These are phyloP conservation scores for Ailanthus altissimus DNA, from an alignment of 345 rosid genomes.

Conservation along the genomic window DNA sequence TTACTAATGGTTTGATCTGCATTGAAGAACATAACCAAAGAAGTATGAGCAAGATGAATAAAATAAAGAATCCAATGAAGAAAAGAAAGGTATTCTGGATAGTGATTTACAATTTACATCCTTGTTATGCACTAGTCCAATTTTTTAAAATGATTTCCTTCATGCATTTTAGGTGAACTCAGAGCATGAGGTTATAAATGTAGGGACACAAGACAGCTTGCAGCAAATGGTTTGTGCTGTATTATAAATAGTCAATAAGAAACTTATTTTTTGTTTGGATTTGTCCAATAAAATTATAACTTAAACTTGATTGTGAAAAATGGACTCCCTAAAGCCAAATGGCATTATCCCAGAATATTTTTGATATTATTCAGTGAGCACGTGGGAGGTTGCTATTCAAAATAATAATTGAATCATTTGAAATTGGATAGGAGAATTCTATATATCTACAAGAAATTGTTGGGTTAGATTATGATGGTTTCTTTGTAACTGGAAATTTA, in stretches of 20 bases:
- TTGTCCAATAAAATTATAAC: background rate
- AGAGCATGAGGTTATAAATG: too few species aligned
- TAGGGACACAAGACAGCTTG: too few species aligned
- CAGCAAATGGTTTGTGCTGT: too few species aligned
- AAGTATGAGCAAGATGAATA: slow-evolving; percentile 42
- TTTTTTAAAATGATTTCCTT: too few species aligned
- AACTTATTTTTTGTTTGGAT: background rate
- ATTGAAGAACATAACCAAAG: slow-evolving; percentile 53
- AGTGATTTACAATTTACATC: too few species aligned
- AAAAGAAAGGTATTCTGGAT: slow-evolving; percentile 50
- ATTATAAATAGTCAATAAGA: too few species aligned
- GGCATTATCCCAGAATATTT: too few species aligned
- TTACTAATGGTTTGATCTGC: slow-evolving; percentile 43
- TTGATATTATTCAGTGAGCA: too few species aligned
- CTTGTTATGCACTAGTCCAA: too few species aligned
- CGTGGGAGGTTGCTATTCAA: slow-evolving; percentile 4
- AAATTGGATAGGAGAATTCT: background rate
- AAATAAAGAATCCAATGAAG: slow-evolving; percentile 55
- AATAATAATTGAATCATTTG: background rate
- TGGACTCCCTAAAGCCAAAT: background rate
- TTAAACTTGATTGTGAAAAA: background rate
- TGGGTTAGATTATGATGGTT: background rate
- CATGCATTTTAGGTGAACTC: too few species aligned
- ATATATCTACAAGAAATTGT: background rate
- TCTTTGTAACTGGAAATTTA: background rate